Evolutionary conservation across 2,329 filamentous ascomycete species (phyloP).

Genomic region (Nothophoma quercina): DNA sequence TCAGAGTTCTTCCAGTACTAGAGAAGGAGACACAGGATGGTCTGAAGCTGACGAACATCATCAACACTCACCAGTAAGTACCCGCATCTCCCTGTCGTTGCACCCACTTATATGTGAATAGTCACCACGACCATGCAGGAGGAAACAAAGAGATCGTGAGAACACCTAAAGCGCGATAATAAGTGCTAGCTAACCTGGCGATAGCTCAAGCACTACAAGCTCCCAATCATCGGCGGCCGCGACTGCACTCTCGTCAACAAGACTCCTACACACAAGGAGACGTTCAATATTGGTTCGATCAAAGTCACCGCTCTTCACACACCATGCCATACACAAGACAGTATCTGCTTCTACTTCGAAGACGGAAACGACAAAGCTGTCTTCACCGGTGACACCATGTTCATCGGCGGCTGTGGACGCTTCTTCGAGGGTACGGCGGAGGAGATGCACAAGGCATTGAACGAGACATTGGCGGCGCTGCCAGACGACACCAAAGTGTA

Average conservation of each 20-base stretch:
- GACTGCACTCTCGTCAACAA: constrained; percentile 81
- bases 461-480: constrained; percentile 79
- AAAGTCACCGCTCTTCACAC: constrained; percentile 88
- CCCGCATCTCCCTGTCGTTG: background rate
- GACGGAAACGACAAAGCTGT: constrained; percentile 80
- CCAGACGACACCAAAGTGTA: constrained; percentile 94
- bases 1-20: constrained; percentile 69
- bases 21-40: constrained; percentile 76
- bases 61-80: constrained; percentile 95
- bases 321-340: constrained; percentile 97
- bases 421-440: constrained; percentile 92
- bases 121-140: constrained; percentile 93
- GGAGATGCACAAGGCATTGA: constrained; percentile 90
- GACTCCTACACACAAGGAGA: constrained; percentile 77
- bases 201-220: constrained; percentile 67
- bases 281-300: constrained; percentile 84
- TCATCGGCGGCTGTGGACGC: constrained; percentile 91
- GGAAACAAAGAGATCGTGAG: constrained; percentile 82
- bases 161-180: background rate
- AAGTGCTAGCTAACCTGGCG: background rate
- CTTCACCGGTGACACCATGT: constrained; percentile 96
- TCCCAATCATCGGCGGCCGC: constrained; percentile 86
- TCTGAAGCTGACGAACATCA: constrained; percentile 86
- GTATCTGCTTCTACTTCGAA: constrained; percentile 92
- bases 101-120: constrained; percentile 49